Evolutionary conservation across 2,329 filamentous ascomycete species (phyloP), one percentile per base, ranked within the genome.

Genomic region (Thelonectria rubi): DNA sequence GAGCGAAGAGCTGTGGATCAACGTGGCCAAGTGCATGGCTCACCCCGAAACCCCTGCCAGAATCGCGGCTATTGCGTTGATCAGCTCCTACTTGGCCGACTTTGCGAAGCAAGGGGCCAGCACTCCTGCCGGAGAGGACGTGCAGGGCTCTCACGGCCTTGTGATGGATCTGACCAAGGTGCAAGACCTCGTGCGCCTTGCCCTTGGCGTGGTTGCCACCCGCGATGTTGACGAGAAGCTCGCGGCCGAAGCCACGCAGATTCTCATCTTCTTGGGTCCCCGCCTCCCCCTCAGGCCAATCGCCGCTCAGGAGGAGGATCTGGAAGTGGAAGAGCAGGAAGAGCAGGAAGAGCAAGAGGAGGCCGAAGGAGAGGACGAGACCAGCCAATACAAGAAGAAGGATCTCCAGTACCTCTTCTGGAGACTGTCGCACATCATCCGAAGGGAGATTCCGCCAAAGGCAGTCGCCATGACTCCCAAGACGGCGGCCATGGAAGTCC

Each of bases 1-100:
- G 20, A 84, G 86, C 40, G 81, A 84, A 34, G 74, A 80, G n/a
- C 79, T 97, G 37, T 99, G 95, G 94, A 76, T 78, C 1, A 82
- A 84, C 10, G 81, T 95, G 15, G 85, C 88, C 56, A 81, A 83
- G 39, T 91, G 90, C 67, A 84, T 97, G 17, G 87, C 88, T 18
- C 92, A 92, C 71, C 85, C 87, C 2, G 87, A 95, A 66, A 79
- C 86, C 2, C 87, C 88, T 75, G 88, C 97, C 61, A 94, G 95
- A 75, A 84, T 93, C 51, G 89, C 88, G 8, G 87, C 93, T 17
- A 86, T 93, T 11, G 89, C 87, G 62, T 81, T 98, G 17, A 79
- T 94, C 42, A 90, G 90, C 48, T 82, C 84, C n/a, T 95, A 92
- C 76, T 88, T 97, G 69, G 86, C 88, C 3, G 91, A 97, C 74